Conservation (phyloP, 2,329 filamentous ascomycete species). For the Fusarium denticulatum region DNA sequence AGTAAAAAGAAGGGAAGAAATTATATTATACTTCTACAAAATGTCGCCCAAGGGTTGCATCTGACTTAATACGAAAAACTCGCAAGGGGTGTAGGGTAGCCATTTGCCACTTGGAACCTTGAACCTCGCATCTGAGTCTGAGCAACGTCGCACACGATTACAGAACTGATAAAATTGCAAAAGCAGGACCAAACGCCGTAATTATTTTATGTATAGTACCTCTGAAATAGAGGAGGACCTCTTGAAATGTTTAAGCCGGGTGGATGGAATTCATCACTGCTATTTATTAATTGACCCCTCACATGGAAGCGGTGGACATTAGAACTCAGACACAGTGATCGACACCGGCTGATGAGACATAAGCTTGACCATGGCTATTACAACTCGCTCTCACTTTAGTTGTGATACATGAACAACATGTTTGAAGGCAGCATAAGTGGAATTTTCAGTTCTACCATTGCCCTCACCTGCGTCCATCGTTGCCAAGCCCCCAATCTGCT, state of each 20-base stretch:
- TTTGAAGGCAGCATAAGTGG: background rate
- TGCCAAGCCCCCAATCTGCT: background rate
- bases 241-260: background rate
- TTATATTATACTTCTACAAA: rapidly evolving
- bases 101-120: rapidly evolving
- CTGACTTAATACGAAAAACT: background rate
- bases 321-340: background rate
- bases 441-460: background rate
- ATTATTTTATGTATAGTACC: rapidly evolving
- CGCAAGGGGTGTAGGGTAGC: background rate
- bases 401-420: rapidly evolving
- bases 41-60: background rate
- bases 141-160: background rate
- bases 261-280: background rate
- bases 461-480: background rate
- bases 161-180: background rate
- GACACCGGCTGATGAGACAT: background rate
- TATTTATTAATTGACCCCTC: background rate
- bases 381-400: rapidly evolving
- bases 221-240: background rate
- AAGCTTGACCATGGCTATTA: background rate
- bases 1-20: rapidly evolving
- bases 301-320: background rate
- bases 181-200: rapidly evolving
- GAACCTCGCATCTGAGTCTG: background rate